These are phyloP conservation scores for Cyclotella cryptica DNA, from an alignment of 108 stramenopile species.

Conservation along the genomic window DNA sequence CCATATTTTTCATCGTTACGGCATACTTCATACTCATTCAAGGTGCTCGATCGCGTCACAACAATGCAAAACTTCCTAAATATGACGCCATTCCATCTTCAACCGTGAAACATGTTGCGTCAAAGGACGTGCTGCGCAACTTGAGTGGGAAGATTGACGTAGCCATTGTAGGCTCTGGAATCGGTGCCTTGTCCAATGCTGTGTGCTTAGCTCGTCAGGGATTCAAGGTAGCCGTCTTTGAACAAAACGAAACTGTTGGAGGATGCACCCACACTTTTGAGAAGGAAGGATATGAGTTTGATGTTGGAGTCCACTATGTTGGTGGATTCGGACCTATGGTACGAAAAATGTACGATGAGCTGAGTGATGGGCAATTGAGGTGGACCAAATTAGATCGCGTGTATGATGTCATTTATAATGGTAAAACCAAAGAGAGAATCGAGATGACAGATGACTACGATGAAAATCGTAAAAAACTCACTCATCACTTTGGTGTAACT, in stretches of 20 bases:
- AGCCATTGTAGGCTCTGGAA: constrained; percentile 57
- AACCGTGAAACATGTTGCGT: constrained; percentile 26
- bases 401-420: constrained; percentile 58
- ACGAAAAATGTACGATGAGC: constrained; percentile 27
- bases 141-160: constrained; percentile 51
- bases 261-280: constrained; percentile 61
- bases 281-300: constrained; percentile 53
- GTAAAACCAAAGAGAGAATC: constrained; percentile 38
- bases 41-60: constrained; percentile 5
- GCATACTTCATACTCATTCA: constrained; percentile 33
- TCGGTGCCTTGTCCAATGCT: constrained; percentile 52
- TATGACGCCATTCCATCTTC: constrained; percentile 26
- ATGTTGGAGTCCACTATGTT: constrained; percentile 60
- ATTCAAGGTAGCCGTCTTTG: constrained; percentile 57
- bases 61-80: constrained; percentile 21
- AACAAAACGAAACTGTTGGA: constrained; percentile 57
- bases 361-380: constrained; percentile 49
- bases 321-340: constrained; percentile 19
- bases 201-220: constrained; percentile 45
- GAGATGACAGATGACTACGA: constrained; percentile 37
- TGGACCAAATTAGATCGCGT: constrained; percentile 47
- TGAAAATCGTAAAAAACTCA: constrained; percentile 32
- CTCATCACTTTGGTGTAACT: constrained; percentile 21
- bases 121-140: constrained; percentile 11
- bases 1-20: constrained; percentile 22